A percentile compares a stretch with the other conserved stretches of the same genome.
Evolutionary conservation across 2,329 filamentous ascomycete genomes (phyloP).

Genomic region (Neobulgaria alba): DNA sequence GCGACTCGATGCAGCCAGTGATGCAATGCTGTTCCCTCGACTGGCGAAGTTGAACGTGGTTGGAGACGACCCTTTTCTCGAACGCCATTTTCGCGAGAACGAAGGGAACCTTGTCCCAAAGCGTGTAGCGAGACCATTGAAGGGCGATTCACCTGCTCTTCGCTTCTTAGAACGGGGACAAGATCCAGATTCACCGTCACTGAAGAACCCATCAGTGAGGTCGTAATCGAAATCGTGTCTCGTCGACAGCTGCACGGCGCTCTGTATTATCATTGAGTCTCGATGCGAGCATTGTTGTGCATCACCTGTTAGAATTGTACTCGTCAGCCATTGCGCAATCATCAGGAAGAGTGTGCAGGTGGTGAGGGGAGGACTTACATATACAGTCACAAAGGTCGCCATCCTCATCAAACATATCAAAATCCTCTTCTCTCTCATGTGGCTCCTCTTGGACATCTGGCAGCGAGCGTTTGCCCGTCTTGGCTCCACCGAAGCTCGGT

Average conservation of each 20-base stretch:
- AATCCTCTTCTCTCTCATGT: slow-evolving; percentile 56
- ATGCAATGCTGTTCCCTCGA: slow-evolving; percentile 29
- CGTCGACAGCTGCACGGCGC: slow-evolving; percentile 30
- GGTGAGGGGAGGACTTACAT: slow-evolving; percentile 50
- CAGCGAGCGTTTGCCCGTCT: slow-evolving; percentile 57
- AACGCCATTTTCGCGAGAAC: slow-evolving; percentile 44
- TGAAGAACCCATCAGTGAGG: slow-evolving; percentile 51
- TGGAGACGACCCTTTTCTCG: slow-evolving; percentile 35
- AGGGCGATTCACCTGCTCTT: slow-evolving; percentile 48
- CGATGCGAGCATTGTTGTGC: slow-evolving; percentile 49
- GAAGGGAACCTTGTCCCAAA: slow-evolving; percentile 52
- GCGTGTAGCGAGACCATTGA: slow-evolving; percentile 55
- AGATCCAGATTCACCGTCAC: slow-evolving; percentile 49
- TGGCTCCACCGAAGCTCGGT: slow-evolving; percentile 42
- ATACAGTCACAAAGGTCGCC: slow-evolving; percentile 57
- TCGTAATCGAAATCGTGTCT: slow-evolving; percentile 54
- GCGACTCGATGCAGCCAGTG: slow-evolving; percentile 61
- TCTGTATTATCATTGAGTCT: slow-evolving; percentile 28
- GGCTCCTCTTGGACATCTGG: slow-evolving; percentile 83
- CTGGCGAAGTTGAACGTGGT: slow-evolving; percentile 16
- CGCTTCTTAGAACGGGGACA: slow-evolving; percentile 47
- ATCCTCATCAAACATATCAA: slow-evolving; percentile 40
- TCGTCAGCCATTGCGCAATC: slow-evolving; percentile 19
- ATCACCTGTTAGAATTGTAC: slow-evolving; percentile 43
- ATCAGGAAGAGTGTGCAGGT: slow-evolving; percentile 1